phyloP scores from a whole-genome alignment of 345 rosid genomes.

The Aurinia saxatilis region DNA sequence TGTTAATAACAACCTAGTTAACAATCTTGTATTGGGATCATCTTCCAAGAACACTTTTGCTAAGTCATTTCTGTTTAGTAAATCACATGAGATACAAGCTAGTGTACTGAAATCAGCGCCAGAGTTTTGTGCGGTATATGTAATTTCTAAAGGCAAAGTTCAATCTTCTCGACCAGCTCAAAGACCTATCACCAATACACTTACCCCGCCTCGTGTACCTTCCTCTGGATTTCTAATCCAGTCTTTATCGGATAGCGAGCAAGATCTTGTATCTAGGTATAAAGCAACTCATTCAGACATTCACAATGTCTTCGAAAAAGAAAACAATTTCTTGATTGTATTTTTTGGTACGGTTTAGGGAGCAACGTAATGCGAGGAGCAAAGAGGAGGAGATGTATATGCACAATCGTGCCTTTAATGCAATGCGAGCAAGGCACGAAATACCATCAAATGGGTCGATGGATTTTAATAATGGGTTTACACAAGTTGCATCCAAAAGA shows the following conservation, averaged over 20 bases:
- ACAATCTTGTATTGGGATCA: constrained; percentile 55
- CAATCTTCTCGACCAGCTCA: constrained; percentile 42
- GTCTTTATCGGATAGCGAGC: constrained; percentile 19
- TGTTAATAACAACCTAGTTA: constrained; percentile 37
- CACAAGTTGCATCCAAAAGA: constrained; percentile 11
- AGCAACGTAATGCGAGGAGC: constrained; percentile 4
- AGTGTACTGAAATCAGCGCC: constrained; percentile 49
- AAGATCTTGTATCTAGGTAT: constrained; percentile 28
- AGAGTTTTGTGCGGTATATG: constrained; percentile 66
- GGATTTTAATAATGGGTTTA: constrained; percentile 17
- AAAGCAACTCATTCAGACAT: neutral
- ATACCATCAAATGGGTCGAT: neutral
- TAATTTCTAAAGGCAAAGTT: constrained; percentile 70
- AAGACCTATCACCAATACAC: constrained; percentile 35
- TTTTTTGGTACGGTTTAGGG: constrained; percentile 5
- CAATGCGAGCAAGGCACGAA: neutral
- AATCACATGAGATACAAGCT: constrained; percentile 41
- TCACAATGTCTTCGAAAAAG: neutral
- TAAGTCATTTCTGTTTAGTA: constrained; percentile 34
- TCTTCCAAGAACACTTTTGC: constrained; percentile 49
- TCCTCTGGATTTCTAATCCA: constrained; percentile 25
- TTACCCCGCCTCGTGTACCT: constrained; percentile 45
- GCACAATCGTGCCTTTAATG: neutral
- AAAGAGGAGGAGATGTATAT: constrained; percentile 1
- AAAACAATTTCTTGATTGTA: neutral